phyloP scores from a whole-genome alignment of 2,329 filamentous ascomycete genomes.

The Tympanopsis confertula region DNA sequence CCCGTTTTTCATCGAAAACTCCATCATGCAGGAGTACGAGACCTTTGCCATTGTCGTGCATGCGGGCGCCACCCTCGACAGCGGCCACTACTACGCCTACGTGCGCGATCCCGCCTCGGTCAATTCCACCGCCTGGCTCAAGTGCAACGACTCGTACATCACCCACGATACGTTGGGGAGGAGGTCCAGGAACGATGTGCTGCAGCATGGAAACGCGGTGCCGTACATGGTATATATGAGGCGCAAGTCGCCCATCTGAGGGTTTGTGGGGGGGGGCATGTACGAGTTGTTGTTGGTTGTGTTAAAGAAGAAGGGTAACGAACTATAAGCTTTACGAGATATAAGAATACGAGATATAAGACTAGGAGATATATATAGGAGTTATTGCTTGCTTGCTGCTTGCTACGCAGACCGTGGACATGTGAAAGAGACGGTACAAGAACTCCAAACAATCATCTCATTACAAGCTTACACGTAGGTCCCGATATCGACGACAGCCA shows the following conservation, averaged over 20 bases:
- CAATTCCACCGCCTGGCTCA: constrained; percentile 32
- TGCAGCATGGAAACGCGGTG: constrained; percentile 24
- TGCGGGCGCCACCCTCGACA: constrained; percentile 51
- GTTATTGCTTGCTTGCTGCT: too few relatives aligned
- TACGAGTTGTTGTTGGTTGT: neutral
- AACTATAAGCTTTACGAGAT: too few relatives aligned
- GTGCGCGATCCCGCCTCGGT: constrained; percentile 41
- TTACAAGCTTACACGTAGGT: too few relatives aligned
- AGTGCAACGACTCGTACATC: constrained; percentile 30
- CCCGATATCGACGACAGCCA: too few relatives aligned
- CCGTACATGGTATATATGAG: constrained; percentile 35
- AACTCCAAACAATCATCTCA: too few relatives aligned
- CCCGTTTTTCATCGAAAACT: constrained; percentile 25
- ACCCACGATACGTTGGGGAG: neutral
- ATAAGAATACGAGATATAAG: too few relatives aligned
- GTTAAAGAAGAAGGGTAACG: too few relatives aligned
- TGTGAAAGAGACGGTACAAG: too few relatives aligned
- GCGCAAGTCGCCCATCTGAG: constrained; percentile 20
- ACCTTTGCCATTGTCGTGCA: constrained; percentile 79
- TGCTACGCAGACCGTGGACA: too few relatives aligned
- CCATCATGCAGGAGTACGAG: constrained; percentile 49
- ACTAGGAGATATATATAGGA: too few relatives aligned
- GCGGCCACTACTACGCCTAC: constrained; percentile 72
- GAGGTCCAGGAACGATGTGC: constrained; percentile 16
- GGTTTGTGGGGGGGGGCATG: constrained; percentile 3